Evolutionary conservation across 495 filamentous ascomycete genomes (phyloP), one percentile per base, ranked within the genome.

Genomic region (Aspergillus ellipticus): DNA sequence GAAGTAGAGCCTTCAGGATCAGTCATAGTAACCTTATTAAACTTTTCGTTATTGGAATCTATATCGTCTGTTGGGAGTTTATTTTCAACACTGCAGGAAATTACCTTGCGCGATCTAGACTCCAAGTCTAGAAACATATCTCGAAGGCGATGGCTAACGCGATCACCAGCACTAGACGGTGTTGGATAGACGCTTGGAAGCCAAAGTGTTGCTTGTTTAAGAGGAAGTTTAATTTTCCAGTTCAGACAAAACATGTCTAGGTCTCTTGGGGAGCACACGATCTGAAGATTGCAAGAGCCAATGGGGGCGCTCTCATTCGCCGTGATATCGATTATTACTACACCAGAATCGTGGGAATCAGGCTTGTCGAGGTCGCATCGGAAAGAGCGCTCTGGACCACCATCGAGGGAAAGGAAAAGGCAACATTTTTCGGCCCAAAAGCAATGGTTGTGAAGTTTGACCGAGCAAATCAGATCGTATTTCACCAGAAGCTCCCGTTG

Each of bases 371-470:
- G 24, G 4, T 28, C 24, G 7, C 7, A 28, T 28, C 21, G 47
- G 37, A 62, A 75, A 11, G 57, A 56, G 6, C 68, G 69, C 0
- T 68, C 62, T 16, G 74, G 74, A 0, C 71, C 74, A 11, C 72
- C 72, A 28, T 70, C 55, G 6, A 76, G 21, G 43, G 64, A 55
- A 16, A 76, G 47, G 11, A 29, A 41, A 21, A 75, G 60, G 10
- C 62, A 64, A 28, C 72, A 74, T 33, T 58, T 64, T 19, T 76
- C 66, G 10, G 69, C 57, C 61, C 65, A 73, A 43, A 76, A 66
- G 39, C 58, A 62, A 37, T 64, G 66, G 8, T 71, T 61, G 22
- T 67, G 59, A 24, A 70, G 55, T 28, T 58, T 61, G 15, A 75
- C 24, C 1, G 68, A 68, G 37, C 71, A 77, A 9, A 67, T 28